Percentiles rank a stretch among this genome's conserved stretches.
phyloP scores from a whole-genome alignment of 2,329 filamentous ascomycete species.

The Pseudogymnoascus sp. region DNA sequence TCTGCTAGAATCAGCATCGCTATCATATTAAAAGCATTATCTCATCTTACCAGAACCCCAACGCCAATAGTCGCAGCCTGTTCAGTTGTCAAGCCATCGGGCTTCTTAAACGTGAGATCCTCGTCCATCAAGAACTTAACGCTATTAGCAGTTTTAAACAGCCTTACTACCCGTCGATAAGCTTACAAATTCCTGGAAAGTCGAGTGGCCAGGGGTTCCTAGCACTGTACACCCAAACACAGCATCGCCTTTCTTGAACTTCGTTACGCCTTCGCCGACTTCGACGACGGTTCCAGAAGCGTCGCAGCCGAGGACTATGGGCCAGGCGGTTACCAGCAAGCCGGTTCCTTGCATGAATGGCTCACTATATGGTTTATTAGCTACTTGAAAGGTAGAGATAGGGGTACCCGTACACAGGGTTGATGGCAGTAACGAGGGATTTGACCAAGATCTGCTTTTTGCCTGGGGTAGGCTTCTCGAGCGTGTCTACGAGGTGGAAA shows the following conservation, averaged over 20 bases:
- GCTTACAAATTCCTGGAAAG: conserved; percentile 32
- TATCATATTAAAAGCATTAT: neutral
- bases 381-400: conserved; percentile 12
- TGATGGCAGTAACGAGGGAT: conserved; percentile 31
- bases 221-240: conserved; percentile 32
- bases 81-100: conserved; percentile 24
- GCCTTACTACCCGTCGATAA: neutral
- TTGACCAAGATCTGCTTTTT: conserved; percentile 32
- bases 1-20: conserved; percentile 22
- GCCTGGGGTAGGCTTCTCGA: conserved; percentile 26
- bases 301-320: conserved; percentile 34
- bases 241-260: conserved; percentile 30
- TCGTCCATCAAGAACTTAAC: conserved; percentile 32
- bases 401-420: conserved; percentile 29
- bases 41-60: conserved; percentile 27
- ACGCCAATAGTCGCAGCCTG: conserved; percentile 32
- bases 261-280: conserved; percentile 25
- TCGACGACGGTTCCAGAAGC: conserved; percentile 30
- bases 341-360: conserved; percentile 30
- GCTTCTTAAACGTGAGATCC: conserved; percentile 29
- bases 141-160: neutral
- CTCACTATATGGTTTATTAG: conserved; percentile 21
- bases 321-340: conserved; percentile 29
- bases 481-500: conserved; percentile 17
- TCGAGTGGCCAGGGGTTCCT: conserved; percentile 28